Evolutionary conservation across 2,329 filamentous ascomycete species (phyloP), one percentile per base, ranked within the genome.

Genomic region (Anisogramma anomala): DNA sequence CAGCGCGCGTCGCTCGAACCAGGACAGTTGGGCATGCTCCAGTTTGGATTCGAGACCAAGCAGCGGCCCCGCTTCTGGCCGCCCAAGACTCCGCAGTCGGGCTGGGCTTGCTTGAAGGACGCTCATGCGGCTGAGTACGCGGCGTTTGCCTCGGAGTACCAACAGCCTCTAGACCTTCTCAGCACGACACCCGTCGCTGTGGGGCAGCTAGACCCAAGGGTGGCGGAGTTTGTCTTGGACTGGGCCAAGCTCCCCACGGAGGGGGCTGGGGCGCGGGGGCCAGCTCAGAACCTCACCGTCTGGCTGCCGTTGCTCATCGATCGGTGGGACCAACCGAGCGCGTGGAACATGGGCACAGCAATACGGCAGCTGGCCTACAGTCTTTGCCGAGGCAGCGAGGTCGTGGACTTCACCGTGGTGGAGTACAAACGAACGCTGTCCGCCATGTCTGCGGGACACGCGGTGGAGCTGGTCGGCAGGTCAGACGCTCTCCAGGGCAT

Each of bases 281-380:
- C 13, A 14, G 3, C 26, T 10, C 2, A 32, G 14, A 15, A 18
- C 14, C 46, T 56, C 7, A 51, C 55, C 1, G 59, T 66, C 43
- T 67, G 64, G 39, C 48, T 65, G 2, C 65, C 65, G 2, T 52
- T 61, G 13, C 52, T 68, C 14, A 50, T 66, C 8, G 65, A 67
- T 43, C 58, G 56, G 27, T 59, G 59, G 26, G 45, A 53, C 1
- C 55, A 52, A 9, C 57, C 54, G 34, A 67, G 59, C 41, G 56
- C 60, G 0, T 68, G 65, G 65, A 54, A 58, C 15, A 46, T 52
- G 20, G 66, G 63, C 44, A 57, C 53, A 4, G 35, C 47, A 0
- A 43, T 62, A 17, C 58, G 65, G 10, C 48, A 58, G 17, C 47
- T 63, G 11, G 62, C 61, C 5, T 67, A 65, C 38, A 53, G 56